These are phyloP conservation scores for Debaryomycetaceae sp. DNA, from an alignment of 1,139 yeast species.

Conservation along the genomic window DNA sequence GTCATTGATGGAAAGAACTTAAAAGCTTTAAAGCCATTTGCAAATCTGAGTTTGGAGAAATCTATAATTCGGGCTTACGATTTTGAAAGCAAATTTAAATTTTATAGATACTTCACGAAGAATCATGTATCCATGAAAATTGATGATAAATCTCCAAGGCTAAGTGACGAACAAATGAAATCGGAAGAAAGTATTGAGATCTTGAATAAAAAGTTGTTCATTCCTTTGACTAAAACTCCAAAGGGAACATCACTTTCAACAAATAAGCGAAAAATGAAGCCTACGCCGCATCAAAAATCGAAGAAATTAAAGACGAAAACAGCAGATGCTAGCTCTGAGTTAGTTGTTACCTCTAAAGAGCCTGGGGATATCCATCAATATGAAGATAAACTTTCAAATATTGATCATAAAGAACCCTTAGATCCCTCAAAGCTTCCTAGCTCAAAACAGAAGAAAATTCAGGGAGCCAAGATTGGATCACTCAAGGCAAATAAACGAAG, in stretches of 20 bases:
- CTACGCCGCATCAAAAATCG: conserved; percentile 7
- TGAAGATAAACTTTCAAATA: no score
- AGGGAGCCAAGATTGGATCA: conserved; percentile 7
- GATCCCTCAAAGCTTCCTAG: not conserved
- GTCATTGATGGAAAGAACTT: conserved; percentile 22
- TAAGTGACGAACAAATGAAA: not conserved
- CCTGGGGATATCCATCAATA: not conserved
- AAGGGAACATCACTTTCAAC: conserved; percentile 15
- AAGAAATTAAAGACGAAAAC: conserved; percentile 4
- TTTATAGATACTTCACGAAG: conserved; percentile 59
- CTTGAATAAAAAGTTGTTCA: conserved; percentile 19
- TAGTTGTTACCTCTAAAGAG: no score
- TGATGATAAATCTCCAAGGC: not conserved
- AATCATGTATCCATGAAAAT: not conserved
- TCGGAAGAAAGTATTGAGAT: conserved; percentile 4
- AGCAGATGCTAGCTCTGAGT: not conserved
- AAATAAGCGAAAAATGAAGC: conserved; percentile 14
- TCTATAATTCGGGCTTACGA: conserved; percentile 63
- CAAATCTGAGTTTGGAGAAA: conserved; percentile 20
- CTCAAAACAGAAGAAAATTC: conserved; percentile 2
- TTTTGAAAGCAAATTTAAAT: conserved; percentile 69
- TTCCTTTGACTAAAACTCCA: conserved; percentile 25
- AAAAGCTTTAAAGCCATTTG: conserved; percentile 18
- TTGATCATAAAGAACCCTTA: not conserved
- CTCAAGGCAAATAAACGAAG: conserved; percentile 32